Conservation (phyloP, 2,329 filamentous ascomycete species). For the Ophiosphaerella korrae region DNA sequence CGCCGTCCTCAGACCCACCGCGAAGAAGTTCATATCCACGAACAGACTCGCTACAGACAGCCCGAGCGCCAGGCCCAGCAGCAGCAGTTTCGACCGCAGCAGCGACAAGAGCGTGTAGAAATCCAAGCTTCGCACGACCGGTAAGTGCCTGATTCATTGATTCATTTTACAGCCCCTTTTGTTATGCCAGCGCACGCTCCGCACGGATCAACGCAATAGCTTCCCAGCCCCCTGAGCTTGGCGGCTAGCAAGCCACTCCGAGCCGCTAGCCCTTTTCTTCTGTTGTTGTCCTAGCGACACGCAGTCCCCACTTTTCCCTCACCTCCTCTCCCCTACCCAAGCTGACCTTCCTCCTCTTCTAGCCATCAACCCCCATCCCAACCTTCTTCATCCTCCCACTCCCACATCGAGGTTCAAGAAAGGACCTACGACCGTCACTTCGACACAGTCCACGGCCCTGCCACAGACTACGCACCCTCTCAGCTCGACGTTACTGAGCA, state of each 20-base stretch:
- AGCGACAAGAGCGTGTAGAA: slow-evolving; percentile 31
- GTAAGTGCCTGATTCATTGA: slow-evolving; percentile 36
- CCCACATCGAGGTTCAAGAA: slow-evolving; percentile 70
- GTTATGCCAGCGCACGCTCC: slow-evolving; percentile 32
- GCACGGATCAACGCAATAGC: slow-evolving; percentile 38
- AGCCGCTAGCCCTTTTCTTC: slow-evolving; percentile 41
- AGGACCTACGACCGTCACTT: slow-evolving; percentile 53
- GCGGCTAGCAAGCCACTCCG: slow-evolving; percentile 37
- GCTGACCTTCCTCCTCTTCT: slow-evolving; percentile 46
- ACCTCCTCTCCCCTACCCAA: slow-evolving; percentile 45
- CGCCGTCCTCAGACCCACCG: slow-evolving; percentile 66
- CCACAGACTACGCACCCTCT: slow-evolving; percentile 61
- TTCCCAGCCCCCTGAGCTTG: slow-evolving; percentile 42
- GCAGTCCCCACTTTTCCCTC: slow-evolving; percentile 44
- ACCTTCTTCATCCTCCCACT: slow-evolving; percentile 60
- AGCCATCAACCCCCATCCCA: slow-evolving; percentile 61
- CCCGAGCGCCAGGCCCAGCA: slow-evolving; percentile 16
- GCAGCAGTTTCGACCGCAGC: neutral
- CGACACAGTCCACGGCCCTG: slow-evolving; percentile 53
- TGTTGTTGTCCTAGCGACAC: slow-evolving; percentile 50
- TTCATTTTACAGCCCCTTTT: slow-evolving; percentile 12
- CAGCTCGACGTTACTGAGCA: slow-evolving; percentile 62
- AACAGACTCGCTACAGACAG: slow-evolving; percentile 37
- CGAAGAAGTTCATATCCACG: slow-evolving; percentile 43
- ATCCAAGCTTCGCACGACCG: slow-evolving; percentile 32